A percentile compares a stretch with the other conserved stretches of the same genome.
These are phyloP conservation scores for Cyberlindnera subsufficiens DNA, from an alignment of 805 yeast species.

Conservation along the genomic window DNA sequence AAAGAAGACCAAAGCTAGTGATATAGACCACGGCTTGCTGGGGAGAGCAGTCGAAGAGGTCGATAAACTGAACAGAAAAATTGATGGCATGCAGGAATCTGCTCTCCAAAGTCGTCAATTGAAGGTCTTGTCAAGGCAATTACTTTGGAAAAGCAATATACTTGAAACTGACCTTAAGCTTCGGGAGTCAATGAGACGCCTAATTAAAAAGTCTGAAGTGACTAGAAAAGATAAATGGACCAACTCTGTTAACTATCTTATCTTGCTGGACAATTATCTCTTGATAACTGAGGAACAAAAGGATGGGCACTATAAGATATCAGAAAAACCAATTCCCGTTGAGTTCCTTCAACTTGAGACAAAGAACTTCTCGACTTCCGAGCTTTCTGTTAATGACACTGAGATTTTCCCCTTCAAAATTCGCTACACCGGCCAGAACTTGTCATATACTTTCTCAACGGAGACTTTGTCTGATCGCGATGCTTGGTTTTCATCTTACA, in stretches of 20 bases:
- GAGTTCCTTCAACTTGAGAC: conserved; percentile 51
- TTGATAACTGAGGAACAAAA: conserved; percentile 54
- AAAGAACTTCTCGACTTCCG: conserved; percentile 24
- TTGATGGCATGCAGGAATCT: conserved; percentile 55
- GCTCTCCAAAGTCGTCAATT: conserved; percentile 56
- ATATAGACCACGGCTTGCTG: conserved; percentile 47
- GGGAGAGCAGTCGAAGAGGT: conserved; percentile 50
- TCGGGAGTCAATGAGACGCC: conserved; percentile 46
- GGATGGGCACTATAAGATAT: conserved; percentile 35
- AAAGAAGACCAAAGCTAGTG: conserved; percentile 39
- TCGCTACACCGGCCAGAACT: conserved; percentile 51
- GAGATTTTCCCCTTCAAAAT: conserved; percentile 39
- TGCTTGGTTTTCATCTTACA: conserved; percentile 51
- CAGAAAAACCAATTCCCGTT: conserved; percentile 56
- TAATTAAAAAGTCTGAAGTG: conserved; percentile 55
- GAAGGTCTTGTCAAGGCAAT: conserved; percentile 43
- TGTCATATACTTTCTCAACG: conserved; percentile 46
- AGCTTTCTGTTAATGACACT: conserved; percentile 5
- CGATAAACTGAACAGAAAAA: conserved; percentile 47
- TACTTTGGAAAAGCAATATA: conserved; percentile 45
- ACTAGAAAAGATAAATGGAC: conserved; percentile 56
- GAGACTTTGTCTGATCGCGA: conserved; percentile 44
- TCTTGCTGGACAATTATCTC: conserved; percentile 66
- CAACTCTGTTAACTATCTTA: conserved; percentile 45
- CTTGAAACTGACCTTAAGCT: conserved; percentile 45